These are phyloP conservation scores for Nemania abortiva DNA, from an alignment of 2,329 filamentous ascomycete genomes.

Conservation along the genomic window DNA sequence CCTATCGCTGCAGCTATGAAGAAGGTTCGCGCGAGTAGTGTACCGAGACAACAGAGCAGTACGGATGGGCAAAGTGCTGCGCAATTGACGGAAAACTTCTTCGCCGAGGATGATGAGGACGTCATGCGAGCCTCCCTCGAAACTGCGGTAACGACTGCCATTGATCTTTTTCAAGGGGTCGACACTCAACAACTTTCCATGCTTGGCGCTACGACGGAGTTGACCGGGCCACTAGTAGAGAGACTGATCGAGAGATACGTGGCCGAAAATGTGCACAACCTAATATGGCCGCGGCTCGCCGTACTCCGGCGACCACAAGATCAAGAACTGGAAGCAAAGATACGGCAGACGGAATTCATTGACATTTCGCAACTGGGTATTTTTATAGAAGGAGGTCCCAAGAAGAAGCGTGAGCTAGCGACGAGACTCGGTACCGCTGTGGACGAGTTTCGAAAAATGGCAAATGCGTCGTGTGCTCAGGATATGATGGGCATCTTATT, in stretches of 20 bases:
- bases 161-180: constrained; percentile 94
- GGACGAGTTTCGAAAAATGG: constrained; percentile 89
- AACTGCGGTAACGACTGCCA: constrained; percentile 90
- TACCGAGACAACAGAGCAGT: constrained; percentile 52
- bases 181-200: constrained; percentile 95
- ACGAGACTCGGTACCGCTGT: constrained; percentile 81
- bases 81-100: constrained; percentile 72
- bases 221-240: constrained; percentile 93
- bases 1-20: constrained; percentile 68
- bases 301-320: constrained; percentile 85
- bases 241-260: constrained; percentile 95
- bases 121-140: constrained; percentile 90
- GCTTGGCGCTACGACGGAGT: constrained; percentile 89
- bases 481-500: constrained; percentile 88
- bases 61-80: constrained; percentile 56
- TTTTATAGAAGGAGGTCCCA: constrained; percentile 80
- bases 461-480: constrained; percentile 80
- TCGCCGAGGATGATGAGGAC: constrained; percentile 90
- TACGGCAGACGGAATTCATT: constrained; percentile 91
- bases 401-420: constrained; percentile 84
- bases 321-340: constrained; percentile 86
- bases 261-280: constrained; percentile 89
- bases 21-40: constrained; percentile 66
- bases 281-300: constrained; percentile 86
- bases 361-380: constrained; percentile 97